Evolutionary conservation across 495 filamentous ascomycete species (phyloP).

Genomic region (Penicillium antarcticum): DNA sequence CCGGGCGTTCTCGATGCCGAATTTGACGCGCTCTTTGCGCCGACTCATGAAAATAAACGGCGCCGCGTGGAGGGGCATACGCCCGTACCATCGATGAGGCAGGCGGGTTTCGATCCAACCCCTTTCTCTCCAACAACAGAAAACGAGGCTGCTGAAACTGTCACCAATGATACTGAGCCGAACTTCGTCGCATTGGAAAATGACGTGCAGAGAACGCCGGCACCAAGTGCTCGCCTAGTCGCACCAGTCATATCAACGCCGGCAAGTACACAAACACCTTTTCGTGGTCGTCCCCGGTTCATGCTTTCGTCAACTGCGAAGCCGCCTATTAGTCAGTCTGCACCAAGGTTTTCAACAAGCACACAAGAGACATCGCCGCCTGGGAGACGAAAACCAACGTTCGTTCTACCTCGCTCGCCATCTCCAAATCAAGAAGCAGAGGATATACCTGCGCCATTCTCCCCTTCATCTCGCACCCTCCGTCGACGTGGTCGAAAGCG

Average conservation of each 20-base stretch:
- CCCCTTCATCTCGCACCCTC: conserved; percentile 35
- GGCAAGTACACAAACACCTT: conserved; percentile 18
- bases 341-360: conserved; percentile 8
- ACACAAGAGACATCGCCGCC: conserved; percentile 14
- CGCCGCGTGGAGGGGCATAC: conserved; percentile 14
- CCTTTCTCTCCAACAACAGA: conserved; percentile 17
- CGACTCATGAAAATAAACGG: conserved; percentile 26
- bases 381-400: conserved; percentile 30
- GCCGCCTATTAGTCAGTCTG: conserved; percentile 17
- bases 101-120: conserved; percentile 5
- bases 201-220: conserved; percentile 5
- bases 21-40: conserved; percentile 30
- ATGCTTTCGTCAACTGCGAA: conserved; percentile 21
- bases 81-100: conserved; percentile 1
- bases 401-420: conserved; percentile 40
- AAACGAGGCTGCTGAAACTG: not conserved
- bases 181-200: not conserved
- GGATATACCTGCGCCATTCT: conserved; percentile 38
- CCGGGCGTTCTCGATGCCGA: conserved; percentile 18
- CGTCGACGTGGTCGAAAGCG: conserved; percentile 30
- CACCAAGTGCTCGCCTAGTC: not conserved
- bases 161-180: not conserved
- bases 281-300: conserved; percentile 28
- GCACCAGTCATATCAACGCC: conserved; percentile 16
- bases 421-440: conserved; percentile 26